Conservation (phyloP, 1,284 basidiomycete species). For the Microbotryum intermedium region DNA sequence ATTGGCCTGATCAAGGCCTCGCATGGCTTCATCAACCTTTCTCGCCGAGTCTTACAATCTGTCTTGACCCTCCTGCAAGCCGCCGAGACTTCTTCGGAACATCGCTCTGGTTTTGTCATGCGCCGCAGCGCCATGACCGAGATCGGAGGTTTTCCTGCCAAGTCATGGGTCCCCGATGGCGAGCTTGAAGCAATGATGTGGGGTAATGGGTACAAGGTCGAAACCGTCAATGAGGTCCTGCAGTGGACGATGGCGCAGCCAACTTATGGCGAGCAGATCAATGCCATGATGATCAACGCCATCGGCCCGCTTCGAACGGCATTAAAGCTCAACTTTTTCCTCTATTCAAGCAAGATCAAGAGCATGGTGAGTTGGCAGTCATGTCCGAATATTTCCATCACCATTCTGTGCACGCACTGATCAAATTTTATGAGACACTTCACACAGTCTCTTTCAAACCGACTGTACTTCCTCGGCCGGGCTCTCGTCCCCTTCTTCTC, state of each 20-base stretch:
- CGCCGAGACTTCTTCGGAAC: slow-evolving; percentile 29
- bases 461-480: slow-evolving; percentile 20
- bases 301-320: slow-evolving; percentile 29
- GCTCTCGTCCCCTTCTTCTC: slow-evolving; percentile 30
- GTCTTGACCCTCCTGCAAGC: slow-evolving; percentile 30
- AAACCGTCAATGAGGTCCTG: slow-evolving; percentile 29
- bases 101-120: slow-evolving; percentile 33
- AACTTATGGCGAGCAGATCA: slow-evolving; percentile 21
- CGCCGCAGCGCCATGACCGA: slow-evolving; percentile 31
- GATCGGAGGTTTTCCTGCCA: slow-evolving; percentile 34
- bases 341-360: slow-evolving; percentile 18
- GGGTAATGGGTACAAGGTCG: slow-evolving; percentile 30
- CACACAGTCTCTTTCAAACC: slow-evolving; percentile 20
- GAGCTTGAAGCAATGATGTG: slow-evolving; percentile 27
- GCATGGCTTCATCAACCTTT: slow-evolving; percentile 34
- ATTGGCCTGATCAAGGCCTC: slow-evolving; percentile 32
- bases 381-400: neutral
- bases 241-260: slow-evolving; percentile 31
- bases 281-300: slow-evolving; percentile 28
- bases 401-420: neutral
- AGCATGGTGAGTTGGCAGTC: slow-evolving; percentile 15
- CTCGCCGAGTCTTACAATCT: slow-evolving; percentile 24
- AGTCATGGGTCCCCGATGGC: slow-evolving; percentile 32
- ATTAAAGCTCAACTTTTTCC: slow-evolving; percentile 28
- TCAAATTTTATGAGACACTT: neutral